Conservation (phyloP, 352 stramenopile genomes). For the Detonula confervacea region DNA sequence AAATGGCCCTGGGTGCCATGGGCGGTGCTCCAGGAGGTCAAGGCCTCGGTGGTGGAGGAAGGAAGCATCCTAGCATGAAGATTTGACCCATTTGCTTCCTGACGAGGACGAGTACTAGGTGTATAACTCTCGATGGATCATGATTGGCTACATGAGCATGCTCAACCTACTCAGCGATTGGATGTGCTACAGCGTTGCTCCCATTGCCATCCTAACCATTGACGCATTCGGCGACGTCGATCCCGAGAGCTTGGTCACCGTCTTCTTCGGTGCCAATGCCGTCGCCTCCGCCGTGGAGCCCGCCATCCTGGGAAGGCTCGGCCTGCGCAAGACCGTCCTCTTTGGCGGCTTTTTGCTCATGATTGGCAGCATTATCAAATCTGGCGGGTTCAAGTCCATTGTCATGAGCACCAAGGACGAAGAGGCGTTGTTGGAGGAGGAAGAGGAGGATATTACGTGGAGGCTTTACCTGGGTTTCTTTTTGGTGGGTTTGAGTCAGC, state of each 20-base stretch:
- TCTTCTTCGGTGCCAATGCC: slow-evolving; percentile 75
- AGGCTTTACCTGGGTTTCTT: slow-evolving; percentile 82
- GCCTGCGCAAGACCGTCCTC: slow-evolving; percentile 71
- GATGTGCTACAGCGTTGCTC: slow-evolving; percentile 80
- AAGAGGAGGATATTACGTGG: slow-evolving; percentile 20
- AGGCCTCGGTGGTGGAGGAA: too few species aligned
- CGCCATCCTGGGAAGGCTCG: slow-evolving; percentile 67
- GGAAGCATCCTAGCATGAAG: too few species aligned
- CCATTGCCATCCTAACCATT: slow-evolving; percentile 65
- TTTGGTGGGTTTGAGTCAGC: slow-evolving; percentile 78
- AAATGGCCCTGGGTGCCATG: too few species aligned
- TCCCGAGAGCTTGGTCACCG: slow-evolving; percentile 69
- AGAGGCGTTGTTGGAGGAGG: too few species aligned
- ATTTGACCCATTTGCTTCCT: too few species aligned
- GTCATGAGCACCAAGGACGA: too few species aligned
- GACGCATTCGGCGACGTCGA: slow-evolving; percentile 40
- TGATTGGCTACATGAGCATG: slow-evolving; percentile 77
- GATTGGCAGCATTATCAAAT: slow-evolving; percentile 71
- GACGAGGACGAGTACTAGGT: slow-evolving; percentile 27
- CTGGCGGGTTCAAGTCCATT: too few species aligned
- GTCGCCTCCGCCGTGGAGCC: slow-evolving; percentile 66
- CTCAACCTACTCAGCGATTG: slow-evolving; percentile 81
- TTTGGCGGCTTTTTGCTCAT: slow-evolving; percentile 77
- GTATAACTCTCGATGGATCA: slow-evolving; percentile 74
- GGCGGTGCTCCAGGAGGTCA: too few species aligned